Base-by-base conservation (phyloP, 2,329 filamentous ascomycete species). In the Fonsecaea erecta region DNA sequence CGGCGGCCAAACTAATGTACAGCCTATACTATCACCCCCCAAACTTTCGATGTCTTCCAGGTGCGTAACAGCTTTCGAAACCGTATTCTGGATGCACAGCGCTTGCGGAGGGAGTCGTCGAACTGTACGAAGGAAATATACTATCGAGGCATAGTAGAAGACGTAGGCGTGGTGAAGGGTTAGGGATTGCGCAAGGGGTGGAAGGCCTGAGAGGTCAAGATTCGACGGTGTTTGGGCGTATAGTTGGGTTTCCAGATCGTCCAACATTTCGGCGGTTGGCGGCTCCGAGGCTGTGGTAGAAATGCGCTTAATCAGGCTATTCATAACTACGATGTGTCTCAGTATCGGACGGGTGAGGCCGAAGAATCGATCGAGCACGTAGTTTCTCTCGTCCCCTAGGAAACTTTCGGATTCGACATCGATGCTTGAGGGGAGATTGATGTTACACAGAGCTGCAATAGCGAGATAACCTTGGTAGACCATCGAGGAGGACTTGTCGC, bases 1-100 rank as follows among this genome's bases (percentile, higher is more conserved):
- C 2, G 73, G 73, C 1, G 76, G 75, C 77, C 77, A 78, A 32
- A 77, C 72, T 63, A 77, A 75, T 18, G 77, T 73, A 60, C 72
- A 75, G 2, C 77, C 76, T 1, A 74, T 71, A 18, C 68, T 65
- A 6, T 74, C 73, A 21, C 71, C 69, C 1, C 72, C 74, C 0
- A 74, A 67, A 3, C 32, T 54, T 57, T 77, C 76, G 7, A 76
- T 73, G 0, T 73, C 72, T 62, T 77, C 75, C 14, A 78, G 66
- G 26, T 77, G 73, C 16, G 65, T 34, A 0, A 77, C 68, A 0
- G 74, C 76, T 21, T 71, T 72, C 51, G 74, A 74, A 2, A 77
- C 74, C 7, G 77, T 68, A 11, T 71, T 68, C 52, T 78, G 76
- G 2, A 77, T 67, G 0, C 72, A 60, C 3, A 52, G 65, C 0